Evolutionary conservation across 164 flowering plant species (phyloP), one percentile per base, ranked within the genome.

Genomic region (Aristolochia contorta): DNA sequence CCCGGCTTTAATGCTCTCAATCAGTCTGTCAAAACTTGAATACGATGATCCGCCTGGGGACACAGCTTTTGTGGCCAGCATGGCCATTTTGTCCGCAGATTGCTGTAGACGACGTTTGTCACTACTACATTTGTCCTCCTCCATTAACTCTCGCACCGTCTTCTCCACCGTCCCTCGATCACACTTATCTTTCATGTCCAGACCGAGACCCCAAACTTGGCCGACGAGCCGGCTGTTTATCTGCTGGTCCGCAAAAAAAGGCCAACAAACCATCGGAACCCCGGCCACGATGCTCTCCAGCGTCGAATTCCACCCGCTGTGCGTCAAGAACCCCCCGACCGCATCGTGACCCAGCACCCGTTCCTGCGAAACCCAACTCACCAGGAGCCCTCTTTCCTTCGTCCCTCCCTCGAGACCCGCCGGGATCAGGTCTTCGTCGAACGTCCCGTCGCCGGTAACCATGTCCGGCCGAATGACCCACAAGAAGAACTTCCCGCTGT

Each of bases 391-490:
- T 20, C 70, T 67, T 57, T 67, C 63, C 46, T 56, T 58, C 0
- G 77, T 68, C 12, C n/a, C 74, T 56, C 58, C 65, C 56, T 5
- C 22, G 19, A 72, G 51, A 47, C 60, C 70, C 12, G 4, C 59
- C 43, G 70, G 73, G 6, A 72, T 50, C 46, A 27, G 3, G 30
- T 51, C n/a, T 60, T 62, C 58, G 16, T 59, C 56, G 22, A 16
- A 56, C 18, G 7, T 54, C 12, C 48, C 61, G 13, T 37, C 27
- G 0, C 65, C 76, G 24, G 49, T 12, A 2, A 75, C 47, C 1
- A 64, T 56, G 16, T 71, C 78, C 0, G 74, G 71, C 57, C 87
- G 58, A 5, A 71, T 56, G 13, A 74, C 87, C 87, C 87, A 80
- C 68, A 83, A 54, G 70, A 80, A 83, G 7, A 62, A 63, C 22